Conservation (phyloP, 2,329 filamentous ascomycete species). For the Botrytis elliptica region DNA sequence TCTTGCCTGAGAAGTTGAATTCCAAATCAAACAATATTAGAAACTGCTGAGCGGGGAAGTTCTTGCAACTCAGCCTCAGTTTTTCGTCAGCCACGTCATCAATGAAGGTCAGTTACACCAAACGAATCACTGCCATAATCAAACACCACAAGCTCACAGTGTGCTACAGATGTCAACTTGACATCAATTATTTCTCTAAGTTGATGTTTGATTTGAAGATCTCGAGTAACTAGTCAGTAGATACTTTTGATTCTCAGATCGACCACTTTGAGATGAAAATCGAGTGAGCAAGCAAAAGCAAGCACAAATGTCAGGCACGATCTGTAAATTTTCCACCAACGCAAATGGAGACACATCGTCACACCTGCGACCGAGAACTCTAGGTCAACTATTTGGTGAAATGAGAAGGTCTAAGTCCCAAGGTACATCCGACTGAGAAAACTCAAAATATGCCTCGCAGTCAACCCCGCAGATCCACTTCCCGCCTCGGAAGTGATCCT, state of each 20-base stretch:
- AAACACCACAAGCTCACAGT: neutral
- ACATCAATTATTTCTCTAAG: neutral
- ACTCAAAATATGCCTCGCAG: constrained; percentile 10
- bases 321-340: neutral
- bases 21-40: neutral
- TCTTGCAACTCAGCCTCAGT: neutral
- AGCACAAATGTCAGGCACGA: neutral
- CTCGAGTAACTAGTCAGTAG: neutral
- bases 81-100: neutral
- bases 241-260: neutral
- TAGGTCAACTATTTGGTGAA: neutral
- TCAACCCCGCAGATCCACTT: constrained; percentile 12
- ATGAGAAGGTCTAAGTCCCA: neutral
- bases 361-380: neutral
- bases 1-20: neutral
- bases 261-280: neutral
- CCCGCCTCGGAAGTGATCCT: neutral
- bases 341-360: neutral
- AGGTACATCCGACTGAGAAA: neutral
- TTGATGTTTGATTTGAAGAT: neutral
- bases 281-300: neutral
- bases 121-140: no score
- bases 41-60: neutral
- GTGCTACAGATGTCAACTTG: neutral
- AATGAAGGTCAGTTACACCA: neutral